Evolutionary conservation across 345 rosid species (phyloP), one percentile per base, ranked within the genome.

Genomic region (Citrus reticulata): DNA sequence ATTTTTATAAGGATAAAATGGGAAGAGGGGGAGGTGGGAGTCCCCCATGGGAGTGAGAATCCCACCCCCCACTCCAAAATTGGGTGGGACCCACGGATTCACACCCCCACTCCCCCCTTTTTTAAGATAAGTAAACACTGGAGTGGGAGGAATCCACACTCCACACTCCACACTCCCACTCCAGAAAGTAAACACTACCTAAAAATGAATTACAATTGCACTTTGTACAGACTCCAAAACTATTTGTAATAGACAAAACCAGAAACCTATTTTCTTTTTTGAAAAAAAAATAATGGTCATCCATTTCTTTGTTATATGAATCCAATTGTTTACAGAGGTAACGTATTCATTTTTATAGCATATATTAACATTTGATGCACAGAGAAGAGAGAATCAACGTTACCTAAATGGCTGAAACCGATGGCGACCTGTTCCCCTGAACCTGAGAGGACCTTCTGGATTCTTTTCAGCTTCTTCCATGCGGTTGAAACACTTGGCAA

Each of bases 381-480:
- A 59, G 22, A 34, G 64, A 0, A n/a, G 42, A 37, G 22, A 8
- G n/a, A n/a, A 34, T n/a, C 24, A 67, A 35, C 59, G 78, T 30
- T 74, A 95, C 99, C 99, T 92, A 79, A 96, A 96, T 76, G 97
- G 99, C 35, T 80, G 97, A 85, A 94, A 94, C 75, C 99, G 90
- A 66, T 96, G 99, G 78, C 97, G 98, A 73, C 99, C 99, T 74
- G 88, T 89, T 89, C 88, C 97, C 84, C 98, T 94, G 87, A 92
- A 88, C 82, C 99, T 88, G 59, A 93, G 64, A 72, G 99, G 99
- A 55, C 99, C 99, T 90, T 96, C 97, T 11, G 99, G 99, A 78
- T 89, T 84, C 78, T 81, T 83, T 81, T 94, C 97, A 46, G 94
- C 91, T 67, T 86, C 90, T 81, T 90, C 98, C 97, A 94, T 96